Conservation (phyloP, 1,284 basidiomycete genomes). For the Microbotryum violaceum region DNA sequence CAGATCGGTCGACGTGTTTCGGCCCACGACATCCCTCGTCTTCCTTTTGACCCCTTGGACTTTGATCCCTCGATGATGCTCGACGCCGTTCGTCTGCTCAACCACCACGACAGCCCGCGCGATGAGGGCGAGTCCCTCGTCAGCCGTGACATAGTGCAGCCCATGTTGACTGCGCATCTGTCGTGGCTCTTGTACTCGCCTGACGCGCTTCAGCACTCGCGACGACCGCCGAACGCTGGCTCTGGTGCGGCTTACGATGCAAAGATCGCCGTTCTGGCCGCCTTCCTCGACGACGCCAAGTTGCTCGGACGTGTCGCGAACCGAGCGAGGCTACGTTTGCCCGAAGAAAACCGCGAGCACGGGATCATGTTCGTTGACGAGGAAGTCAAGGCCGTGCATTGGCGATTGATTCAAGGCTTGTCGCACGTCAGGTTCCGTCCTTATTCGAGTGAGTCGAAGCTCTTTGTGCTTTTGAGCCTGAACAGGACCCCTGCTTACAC, state of each 20-base stretch:
- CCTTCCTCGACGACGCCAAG: constrained; percentile 34
- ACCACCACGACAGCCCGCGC: constrained; percentile 10
- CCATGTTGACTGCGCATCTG: constrained; percentile 32
- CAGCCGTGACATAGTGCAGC: constrained; percentile 17
- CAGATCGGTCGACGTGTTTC: constrained; percentile 6
- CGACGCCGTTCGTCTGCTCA: constrained; percentile 34
- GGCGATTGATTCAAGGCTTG: constrained; percentile 17
- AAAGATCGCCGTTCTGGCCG: constrained; percentile 34
- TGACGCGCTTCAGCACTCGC: constrained; percentile 12
- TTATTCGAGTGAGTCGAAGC: background rate
- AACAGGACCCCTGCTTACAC: background rate
- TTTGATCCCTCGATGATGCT: constrained; percentile 35
- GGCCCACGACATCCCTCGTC: constrained; percentile 12
- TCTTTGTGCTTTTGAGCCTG: background rate
- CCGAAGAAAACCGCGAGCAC: constrained; percentile 9
- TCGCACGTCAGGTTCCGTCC: constrained; percentile 14
- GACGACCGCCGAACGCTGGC: constrained; percentile 12
- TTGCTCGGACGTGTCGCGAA: constrained; percentile 33
- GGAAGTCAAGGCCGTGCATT: constrained; percentile 22
- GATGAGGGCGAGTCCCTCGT: constrained; percentile 1
- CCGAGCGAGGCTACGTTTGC: constrained; percentile 26
- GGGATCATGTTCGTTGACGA: constrained; percentile 15
- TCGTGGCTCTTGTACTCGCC: constrained; percentile 30
- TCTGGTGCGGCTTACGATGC: constrained; percentile 31
- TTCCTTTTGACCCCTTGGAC: constrained; percentile 29